These are phyloP conservation scores for Sporothrix pseudoabietina DNA, from an alignment of 2,329 filamentous ascomycete species.

Conservation along the genomic window DNA sequence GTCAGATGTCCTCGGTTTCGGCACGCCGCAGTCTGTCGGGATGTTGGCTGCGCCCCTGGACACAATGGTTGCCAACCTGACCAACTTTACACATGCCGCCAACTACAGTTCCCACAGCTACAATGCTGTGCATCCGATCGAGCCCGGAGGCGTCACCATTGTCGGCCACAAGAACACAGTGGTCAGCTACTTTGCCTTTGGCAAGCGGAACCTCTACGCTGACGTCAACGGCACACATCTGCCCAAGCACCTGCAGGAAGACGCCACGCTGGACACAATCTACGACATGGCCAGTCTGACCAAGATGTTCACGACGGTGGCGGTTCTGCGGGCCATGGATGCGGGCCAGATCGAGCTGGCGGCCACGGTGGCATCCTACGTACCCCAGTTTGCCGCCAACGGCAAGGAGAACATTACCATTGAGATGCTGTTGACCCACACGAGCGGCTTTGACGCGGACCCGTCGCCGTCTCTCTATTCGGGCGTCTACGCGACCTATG, in stretches of 20 bases:
- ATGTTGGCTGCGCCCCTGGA: background rate
- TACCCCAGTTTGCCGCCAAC: slow-evolving; percentile 41
- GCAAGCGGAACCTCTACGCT: slow-evolving; percentile 38
- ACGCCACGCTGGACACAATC: slow-evolving; percentile 42
- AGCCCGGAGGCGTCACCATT: slow-evolving; percentile 37
- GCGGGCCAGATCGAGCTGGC: slow-evolving; percentile 37
- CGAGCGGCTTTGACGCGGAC: slow-evolving; percentile 41
- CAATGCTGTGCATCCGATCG: slow-evolving; percentile 33
- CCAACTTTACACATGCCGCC: slow-evolving; percentile 9
- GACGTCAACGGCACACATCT: slow-evolving; percentile 41
- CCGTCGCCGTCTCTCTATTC: slow-evolving; percentile 38
- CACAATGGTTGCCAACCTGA: slow-evolving; percentile 4
- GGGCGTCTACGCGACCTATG: slow-evolving; percentile 37
- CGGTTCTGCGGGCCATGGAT: slow-evolving; percentile 41
- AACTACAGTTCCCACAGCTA: slow-evolving; percentile 8
- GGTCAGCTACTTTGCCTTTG: slow-evolving; percentile 39
- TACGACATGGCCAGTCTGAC: slow-evolving; percentile 46
- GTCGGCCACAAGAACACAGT: slow-evolving; percentile 36
- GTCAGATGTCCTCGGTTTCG: slow-evolving; percentile 7
- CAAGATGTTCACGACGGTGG: slow-evolving; percentile 44
- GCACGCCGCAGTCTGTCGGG: slow-evolving; percentile 9
- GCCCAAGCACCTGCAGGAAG: slow-evolving; percentile 36
- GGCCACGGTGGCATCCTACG: slow-evolving; percentile 40
- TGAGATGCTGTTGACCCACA: slow-evolving; percentile 42
- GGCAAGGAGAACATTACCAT: slow-evolving; percentile 43